Conservation (phyloP, 441 rosid species). For the Populus trichocarpa region DNA sequence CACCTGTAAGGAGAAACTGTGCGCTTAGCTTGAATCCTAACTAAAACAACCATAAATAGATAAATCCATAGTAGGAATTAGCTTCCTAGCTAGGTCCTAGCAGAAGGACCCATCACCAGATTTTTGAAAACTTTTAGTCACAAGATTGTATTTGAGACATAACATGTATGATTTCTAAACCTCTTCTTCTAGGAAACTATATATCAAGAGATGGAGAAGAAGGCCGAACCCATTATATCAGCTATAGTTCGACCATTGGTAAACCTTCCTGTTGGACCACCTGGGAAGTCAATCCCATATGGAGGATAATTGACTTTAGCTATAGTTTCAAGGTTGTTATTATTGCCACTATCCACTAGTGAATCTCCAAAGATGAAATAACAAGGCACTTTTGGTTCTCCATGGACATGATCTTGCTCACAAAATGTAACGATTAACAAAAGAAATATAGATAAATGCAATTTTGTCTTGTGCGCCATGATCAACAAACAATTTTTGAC, state of each 20-base stretch:
- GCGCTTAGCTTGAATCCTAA: neutral
- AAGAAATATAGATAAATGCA: neutral
- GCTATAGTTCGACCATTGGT: constrained; percentile 29
- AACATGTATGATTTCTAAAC: neutral
- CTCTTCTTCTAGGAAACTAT: neutral
- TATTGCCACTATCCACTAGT: constrained; percentile 34
- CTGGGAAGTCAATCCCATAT: constrained; percentile 35
- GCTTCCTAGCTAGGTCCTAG: neutral
- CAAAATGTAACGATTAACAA: neutral
- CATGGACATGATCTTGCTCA: neutral
- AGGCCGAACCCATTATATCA: constrained; percentile 28
- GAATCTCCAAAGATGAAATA: constrained; percentile 51
- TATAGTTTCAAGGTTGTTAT: constrained; percentile 27
- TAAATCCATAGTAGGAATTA: neutral
- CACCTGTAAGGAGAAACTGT: constrained; percentile 30
- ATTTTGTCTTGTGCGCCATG: constrained; percentile 7
- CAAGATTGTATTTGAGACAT: neutral
- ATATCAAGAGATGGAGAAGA: neutral
- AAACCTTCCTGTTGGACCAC: constrained; percentile 41
- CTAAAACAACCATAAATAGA: neutral
- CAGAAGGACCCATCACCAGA: neutral
- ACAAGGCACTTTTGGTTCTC: constrained; percentile 32
- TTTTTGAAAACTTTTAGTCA: neutral
- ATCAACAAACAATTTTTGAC: neutral
- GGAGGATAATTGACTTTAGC: constrained; percentile 33